Evolutionary conservation across 116 monocot species (phyloP), one percentile per base, ranked within the genome.

Genomic region (Zostera marina): DNA sequence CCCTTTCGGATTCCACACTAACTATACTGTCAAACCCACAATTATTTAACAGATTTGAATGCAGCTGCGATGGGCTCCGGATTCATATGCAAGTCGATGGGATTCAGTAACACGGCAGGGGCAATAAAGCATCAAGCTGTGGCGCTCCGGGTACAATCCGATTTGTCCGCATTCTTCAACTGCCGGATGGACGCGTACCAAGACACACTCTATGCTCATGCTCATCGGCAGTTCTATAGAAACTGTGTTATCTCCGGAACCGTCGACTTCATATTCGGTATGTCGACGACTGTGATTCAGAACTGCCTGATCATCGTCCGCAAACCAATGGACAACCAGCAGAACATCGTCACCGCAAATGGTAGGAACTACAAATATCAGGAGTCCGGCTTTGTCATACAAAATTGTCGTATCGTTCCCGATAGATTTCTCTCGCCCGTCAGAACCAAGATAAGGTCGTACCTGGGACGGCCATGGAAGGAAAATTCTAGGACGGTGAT

Each of bases 251-350:
- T 75, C 60, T 68, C 63, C 52, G 75, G 79, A 52, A 79, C 79
- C 42, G 25, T 79, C 10, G 79, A 79, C 75, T 76, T 80, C 69
- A 61, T 80, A 17, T 80, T 76, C 47, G 80, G 80, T 53, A 69
- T 72, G 16, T 67, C 80, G 3, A 72, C 67, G 7, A 63, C 47
- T 2, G 63, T 68, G 14, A 19, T 80, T 19, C 80, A 76, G 40
- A 61, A 66, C 42, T 76, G 76, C 64, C 60, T 69, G 56, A 68
- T 80, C 65, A 53, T 47, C 52, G 65, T 76, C 1, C 23, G 72
- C 16, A 60, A 22, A 42, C 75, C 75, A 0, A 72, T 72, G 76
- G 14, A 1, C 2, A 49, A 63, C 53, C 72, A 75, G 52, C 5
- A 32, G 5, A 69, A 65, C 68, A 63, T 66, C 61, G 59, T 80